A percentile compares a stretch with the other conserved stretches of the same genome.
Conservation (phyloP, 2,329 filamentous ascomycete genomes). For the Coleophoma eucalyptorum region DNA sequence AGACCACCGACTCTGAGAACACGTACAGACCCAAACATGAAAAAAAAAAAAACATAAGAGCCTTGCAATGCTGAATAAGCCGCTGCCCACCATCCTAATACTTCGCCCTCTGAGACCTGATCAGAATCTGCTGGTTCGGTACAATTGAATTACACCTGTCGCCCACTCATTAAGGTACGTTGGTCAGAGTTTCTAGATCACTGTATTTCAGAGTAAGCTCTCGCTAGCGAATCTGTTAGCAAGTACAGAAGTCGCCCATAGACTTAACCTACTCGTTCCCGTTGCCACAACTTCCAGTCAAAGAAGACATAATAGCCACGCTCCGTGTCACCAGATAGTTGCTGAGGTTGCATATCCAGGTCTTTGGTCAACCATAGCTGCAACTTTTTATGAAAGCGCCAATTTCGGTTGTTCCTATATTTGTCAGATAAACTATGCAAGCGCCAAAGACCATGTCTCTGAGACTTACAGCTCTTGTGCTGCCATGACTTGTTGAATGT, state of each 20-base stretch:
- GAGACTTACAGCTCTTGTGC: constrained; percentile 56
- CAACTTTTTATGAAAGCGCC: constrained; percentile 66
- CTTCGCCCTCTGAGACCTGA: no score
- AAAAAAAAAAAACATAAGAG: no score
- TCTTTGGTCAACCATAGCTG: constrained; percentile 67
- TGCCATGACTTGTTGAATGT: constrained; percentile 60
- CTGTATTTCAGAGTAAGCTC: constrained; percentile 59
- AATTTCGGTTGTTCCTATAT: constrained; percentile 56
- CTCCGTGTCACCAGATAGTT: constrained; percentile 54
- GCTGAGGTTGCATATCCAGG: constrained; percentile 59
- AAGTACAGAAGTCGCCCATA: not conserved
- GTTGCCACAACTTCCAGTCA: constrained; percentile 58
- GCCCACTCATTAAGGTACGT: constrained; percentile 2
- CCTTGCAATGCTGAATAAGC: no score
- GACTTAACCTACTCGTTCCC: constrained; percentile 51
- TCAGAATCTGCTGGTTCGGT: not conserved
- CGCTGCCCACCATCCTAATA: no score
- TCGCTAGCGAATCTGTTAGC: constrained; percentile 36
- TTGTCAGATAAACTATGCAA: constrained; percentile 5
- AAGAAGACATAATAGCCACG: constrained; percentile 65
- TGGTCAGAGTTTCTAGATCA: constrained; percentile 49
- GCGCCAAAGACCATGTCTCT: not conserved
- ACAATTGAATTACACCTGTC: not conserved
- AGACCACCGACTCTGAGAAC: no score
- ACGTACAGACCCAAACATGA: no score